Base-by-base conservation (phyloP, 148 eudicot species). In the Talinum fruticosum region DNA sequence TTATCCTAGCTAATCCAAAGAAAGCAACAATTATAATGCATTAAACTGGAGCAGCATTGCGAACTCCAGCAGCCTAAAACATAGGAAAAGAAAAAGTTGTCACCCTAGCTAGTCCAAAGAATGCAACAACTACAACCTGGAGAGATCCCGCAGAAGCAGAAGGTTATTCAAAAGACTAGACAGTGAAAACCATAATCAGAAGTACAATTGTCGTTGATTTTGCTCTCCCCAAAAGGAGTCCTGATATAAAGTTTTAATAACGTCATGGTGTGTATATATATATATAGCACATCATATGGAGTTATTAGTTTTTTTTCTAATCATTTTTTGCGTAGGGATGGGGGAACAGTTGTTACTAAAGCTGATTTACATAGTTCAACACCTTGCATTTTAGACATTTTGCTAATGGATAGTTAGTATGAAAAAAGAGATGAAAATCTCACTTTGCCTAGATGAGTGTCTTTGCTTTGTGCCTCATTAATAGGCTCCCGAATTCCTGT, bases 31-130 rank as follows among this genome's bases (percentile, higher is more conserved):
- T 23, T 19, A 51, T 23, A 5, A 10, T 81, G 75, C 93, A 87
- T 61, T 78, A 92, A 32, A 90, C 96, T 26, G 91, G 90, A 62
- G 97, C 89, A 70, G 88, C 85, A 84, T 89, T 84, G 73, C 90
- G 87, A 21, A 92, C 96, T 76, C 89, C 99, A 76, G 91, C 85
- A 83, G 92, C 88, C 99, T 51, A 19, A 51, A 19, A 51, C 23
- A 51, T 51, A 15, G 57, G 16, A 16, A 51, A 51, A 15, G 57
- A 18, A 51, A 51, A 19, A 14, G 23, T 18, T 51, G 1, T 41
- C 12, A 41, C 13, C 13, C 47, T 41, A 41, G 47, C 47, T 41
- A 12, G 12, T 41, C 8, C 8, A 12, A 41, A 41, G n/a, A n/a
- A 41, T 41, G 45, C 57, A 18, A 51, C 57, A 0, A 51, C 57